Percentiles rank a stretch among this genome's conserved stretches.
Conservation (phyloP, 495 filamentous ascomycete genomes). For the Penicillium lividum region DNA sequence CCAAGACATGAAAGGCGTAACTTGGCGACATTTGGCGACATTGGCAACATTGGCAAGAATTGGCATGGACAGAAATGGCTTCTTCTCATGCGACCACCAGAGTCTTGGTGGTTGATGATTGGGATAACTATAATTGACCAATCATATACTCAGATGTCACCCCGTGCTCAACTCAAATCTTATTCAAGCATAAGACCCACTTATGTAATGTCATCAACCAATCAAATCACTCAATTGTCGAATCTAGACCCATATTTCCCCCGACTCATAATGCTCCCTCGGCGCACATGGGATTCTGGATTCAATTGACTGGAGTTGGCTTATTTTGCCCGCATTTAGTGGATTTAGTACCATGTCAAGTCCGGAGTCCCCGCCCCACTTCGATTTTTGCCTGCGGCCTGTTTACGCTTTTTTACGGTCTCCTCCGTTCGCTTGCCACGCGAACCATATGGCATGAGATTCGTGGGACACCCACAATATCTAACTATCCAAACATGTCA, state of each 20-base stretch:
- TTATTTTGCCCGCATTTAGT: not conserved
- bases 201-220: not conserved
- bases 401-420: not conserved
- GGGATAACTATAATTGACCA: not conserved
- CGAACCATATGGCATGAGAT: not conserved
- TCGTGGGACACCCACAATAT: not conserved
- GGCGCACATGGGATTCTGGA: not conserved
- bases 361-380: not conserved
- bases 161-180: not conserved
- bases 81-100: not conserved
- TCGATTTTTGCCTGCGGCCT: not conserved
- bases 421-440: not conserved
- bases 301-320: not conserved
- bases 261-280: not conserved
- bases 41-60: not conserved
- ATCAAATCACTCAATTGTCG: not conserved
- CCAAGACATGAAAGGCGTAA: constrained; percentile 1
- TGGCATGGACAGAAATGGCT: not conserved
- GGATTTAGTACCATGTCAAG: not conserved
- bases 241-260: not conserved
- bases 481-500: not conserved
- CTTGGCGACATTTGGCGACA: not conserved
- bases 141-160: not conserved
- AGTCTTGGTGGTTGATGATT: not conserved
- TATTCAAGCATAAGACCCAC: not conserved